Conservation (phyloP, 139 green algal genomes). For the Tetraselmis striata region DNA sequence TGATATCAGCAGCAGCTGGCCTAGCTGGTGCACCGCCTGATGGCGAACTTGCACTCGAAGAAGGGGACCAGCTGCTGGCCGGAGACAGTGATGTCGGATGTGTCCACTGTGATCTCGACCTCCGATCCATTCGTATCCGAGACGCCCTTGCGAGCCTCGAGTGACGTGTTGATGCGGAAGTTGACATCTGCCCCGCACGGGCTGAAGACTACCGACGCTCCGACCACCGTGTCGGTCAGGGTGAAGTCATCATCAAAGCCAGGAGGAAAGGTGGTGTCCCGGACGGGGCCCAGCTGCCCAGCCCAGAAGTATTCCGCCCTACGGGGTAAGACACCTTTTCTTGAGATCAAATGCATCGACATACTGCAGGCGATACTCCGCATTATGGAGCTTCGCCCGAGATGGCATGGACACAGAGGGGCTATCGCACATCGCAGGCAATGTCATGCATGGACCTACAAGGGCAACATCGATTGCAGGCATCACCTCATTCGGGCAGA, state of each 20-base stretch:
- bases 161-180: neutral
- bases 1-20: too few relatives aligned
- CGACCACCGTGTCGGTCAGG: neutral
- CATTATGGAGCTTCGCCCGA: too few relatives aligned
- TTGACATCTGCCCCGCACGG: neutral
- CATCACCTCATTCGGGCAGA: too few relatives aligned
- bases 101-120: neutral
- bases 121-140: neutral
- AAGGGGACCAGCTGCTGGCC: neutral
- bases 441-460: too few relatives aligned
- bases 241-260: neutral
- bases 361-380: too few relatives aligned
- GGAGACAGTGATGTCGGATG: neutral
- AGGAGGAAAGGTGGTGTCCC: neutral
- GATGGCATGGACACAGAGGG: too few relatives aligned
- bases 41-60: neutral
- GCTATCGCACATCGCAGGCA: too few relatives aligned
- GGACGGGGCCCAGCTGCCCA: neutral
- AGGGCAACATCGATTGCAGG: too few relatives aligned
- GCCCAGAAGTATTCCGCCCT: neutral
- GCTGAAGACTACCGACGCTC: neutral
- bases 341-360: too few relatives aligned
- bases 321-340: too few relatives aligned
- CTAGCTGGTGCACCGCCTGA: neutral
- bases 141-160: neutral